Base-by-base conservation (phyloP, 2,329 filamentous ascomycete genomes). In the Chalaropsis thielavioides region DNA sequence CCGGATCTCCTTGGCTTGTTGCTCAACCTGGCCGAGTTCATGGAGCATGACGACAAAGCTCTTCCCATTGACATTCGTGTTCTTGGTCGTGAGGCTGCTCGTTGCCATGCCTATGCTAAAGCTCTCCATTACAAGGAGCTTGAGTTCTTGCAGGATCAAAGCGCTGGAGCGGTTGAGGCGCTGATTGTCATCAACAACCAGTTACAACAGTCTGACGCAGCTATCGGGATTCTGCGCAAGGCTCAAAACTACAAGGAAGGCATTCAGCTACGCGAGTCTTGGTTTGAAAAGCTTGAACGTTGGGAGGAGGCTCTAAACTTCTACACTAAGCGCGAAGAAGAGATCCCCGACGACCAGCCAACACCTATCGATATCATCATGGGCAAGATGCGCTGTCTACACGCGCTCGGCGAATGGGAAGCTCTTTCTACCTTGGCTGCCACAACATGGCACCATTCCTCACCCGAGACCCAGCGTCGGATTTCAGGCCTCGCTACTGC, bases 151-250 rank as follows among this genome's bases (percentile, higher is more conserved):
- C 92, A 96, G 70, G 95, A 99, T 73, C 94, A 97, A 74, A 97
- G 92, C 73, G 90, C 91, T 19, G 90, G 89, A 66, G 92, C 92
- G 2, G 94, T 99, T 0, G 94, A 99, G 75, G 95, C 95, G 7
- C 79, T 99, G 67, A 99, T 99, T 71, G 94, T 92, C 68, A 99
- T 99, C 78, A 99, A 99, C 76, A 99, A 99, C 73, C 92, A 99
- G 73, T 82, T 99, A 6, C 94, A 99, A 74, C 94, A 99, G 74
- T 96, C 94, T 7, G 94, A 99, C 75, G 95, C 94, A 40, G 95
- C 94, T 51, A 97, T 99, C 70, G 94, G 94, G 75, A 99, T 99
- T 67, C 80, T 99, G 66, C 86, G 94, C 62, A 96, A 96, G 76
- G 94, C 94, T 8, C 94, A 99, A 74, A 84, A 90, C 54, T 99